Evolutionary conservation across 331 rosid genomes (phyloP), one percentile per base, ranked within the genome.

Genomic region (Pyrus hybrid): DNA sequence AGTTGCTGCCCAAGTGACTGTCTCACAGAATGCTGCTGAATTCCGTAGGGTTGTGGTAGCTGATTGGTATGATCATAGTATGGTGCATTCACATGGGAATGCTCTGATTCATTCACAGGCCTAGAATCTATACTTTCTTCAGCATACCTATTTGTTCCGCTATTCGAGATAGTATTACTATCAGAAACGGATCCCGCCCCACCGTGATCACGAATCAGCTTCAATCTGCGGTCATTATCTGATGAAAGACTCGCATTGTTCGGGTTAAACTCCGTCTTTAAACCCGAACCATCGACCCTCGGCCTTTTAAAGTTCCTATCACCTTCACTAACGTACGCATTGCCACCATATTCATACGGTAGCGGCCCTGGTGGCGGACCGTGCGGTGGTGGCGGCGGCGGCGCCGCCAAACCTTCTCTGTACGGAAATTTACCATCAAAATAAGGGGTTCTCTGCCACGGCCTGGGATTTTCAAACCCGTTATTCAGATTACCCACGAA

Each of bases 181-280:
- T 68, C 43, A 1, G 30, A 54, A 54, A 7, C 49, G n/a, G 63
- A 29, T 7, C 13, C 16, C 11, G 16, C 81, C 30, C 81, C 70
- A 2, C 99, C 99, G 82, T 94, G 97, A 68, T 94, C 99, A 8
- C 92, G 97, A 79, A 94, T 89, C 29, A 94, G 75, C 88, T 89
- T 86, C 79, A 92, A 83, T 28, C 96, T 79, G 8, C 97, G 89
- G 74, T 90, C 90, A 76, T 87, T 87, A 5, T 91, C 96, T 5
- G 66, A 83, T 4, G 81, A 70, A 79, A 16, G 18, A 53, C 72
- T 10, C 2, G 78, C 54, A 60, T 74, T 47, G 28, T 69, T 83
- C 18, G 76, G 71, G 72, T 77, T 75, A 68, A 63, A 61, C 25
- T 67, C 86, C 2, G 65, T 2, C 80, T 32, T 49, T n/a, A 75